These are phyloP conservation scores for Chlamydomonas asymmetrica DNA, from an alignment of 139 green algal species.

Conservation along the genomic window DNA sequence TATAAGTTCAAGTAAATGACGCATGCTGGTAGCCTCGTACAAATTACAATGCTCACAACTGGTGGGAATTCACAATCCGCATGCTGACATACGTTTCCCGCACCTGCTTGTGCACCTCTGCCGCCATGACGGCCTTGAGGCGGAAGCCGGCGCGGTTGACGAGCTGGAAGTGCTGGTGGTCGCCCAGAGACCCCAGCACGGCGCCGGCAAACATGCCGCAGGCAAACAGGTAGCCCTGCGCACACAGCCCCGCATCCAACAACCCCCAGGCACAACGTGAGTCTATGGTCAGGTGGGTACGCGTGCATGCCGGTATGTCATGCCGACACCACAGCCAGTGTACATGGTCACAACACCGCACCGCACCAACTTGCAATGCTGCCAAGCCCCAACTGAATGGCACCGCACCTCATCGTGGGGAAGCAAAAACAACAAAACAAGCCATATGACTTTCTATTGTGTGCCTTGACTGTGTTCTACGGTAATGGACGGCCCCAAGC, in stretches of 20 bases:
- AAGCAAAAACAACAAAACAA: neutral
- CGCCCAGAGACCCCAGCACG: conserved; percentile 42
- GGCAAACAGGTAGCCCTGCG: conserved; percentile 35
- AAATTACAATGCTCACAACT: conserved; percentile 42
- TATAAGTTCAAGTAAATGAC: too few species aligned
- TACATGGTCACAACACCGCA: too few species aligned
- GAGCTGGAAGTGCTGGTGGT: conserved; percentile 69
- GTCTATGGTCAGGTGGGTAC: neutral
- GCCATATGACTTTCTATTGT: neutral
- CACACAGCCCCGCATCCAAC: neutral
- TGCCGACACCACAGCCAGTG: neutral
- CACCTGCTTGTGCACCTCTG: conserved; percentile 61
- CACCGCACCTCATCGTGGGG: neutral
- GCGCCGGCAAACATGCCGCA: conserved; percentile 44
- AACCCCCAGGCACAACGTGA: neutral
- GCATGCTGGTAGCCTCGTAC: too few species aligned
- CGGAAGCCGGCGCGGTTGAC: conserved; percentile 58
- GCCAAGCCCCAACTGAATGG: too few species aligned
- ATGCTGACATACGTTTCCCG: neutral
- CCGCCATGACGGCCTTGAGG: conserved; percentile 52
- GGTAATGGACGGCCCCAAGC: neutral
- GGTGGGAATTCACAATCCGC: neutral
- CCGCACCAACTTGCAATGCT: too few species aligned
- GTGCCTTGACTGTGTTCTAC: neutral
- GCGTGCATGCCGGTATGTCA: neutral